These are phyloP conservation scores for Poterioochromonas sp. DNA, from an alignment of 352 stramenopile genomes.

Conservation along the genomic window DNA sequence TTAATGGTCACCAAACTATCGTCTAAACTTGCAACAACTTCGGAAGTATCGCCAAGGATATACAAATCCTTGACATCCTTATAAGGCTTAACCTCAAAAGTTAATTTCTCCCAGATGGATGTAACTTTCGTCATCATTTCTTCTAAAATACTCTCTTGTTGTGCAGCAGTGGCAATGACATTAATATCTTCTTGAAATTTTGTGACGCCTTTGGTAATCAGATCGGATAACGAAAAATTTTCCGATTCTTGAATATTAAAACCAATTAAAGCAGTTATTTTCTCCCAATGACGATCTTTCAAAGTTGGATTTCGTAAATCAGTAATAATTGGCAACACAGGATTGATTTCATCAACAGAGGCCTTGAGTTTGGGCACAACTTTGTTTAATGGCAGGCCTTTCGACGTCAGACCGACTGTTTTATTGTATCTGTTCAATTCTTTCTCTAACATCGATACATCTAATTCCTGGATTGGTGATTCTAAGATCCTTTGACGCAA, in stretches of 20 bases:
- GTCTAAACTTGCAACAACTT: constrained; percentile 74
- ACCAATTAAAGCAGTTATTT: constrained; percentile 80
- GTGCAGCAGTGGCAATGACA: constrained; percentile 63
- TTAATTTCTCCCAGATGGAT: constrained; percentile 66
- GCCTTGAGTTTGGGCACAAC: constrained; percentile 59
- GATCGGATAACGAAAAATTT: constrained; percentile 63
- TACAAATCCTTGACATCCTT: constrained; percentile 85
- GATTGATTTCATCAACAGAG: constrained; percentile 75
- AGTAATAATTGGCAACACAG: constrained; percentile 73
- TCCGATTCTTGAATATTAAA: constrained; percentile 72
- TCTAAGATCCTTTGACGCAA: constrained; percentile 62
- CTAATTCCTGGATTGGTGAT: constrained; percentile 73
- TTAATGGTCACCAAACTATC: constrained; percentile 84
- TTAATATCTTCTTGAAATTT: constrained; percentile 71
- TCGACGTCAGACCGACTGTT: constrained; percentile 67
- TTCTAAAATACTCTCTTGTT: constrained; percentile 78
- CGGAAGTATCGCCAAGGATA: constrained; percentile 76
- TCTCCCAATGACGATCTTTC: constrained; percentile 86
- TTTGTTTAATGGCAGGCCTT: constrained; percentile 68
- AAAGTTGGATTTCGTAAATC: constrained; percentile 78
- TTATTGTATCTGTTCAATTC: constrained; percentile 75
- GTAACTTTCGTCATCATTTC: constrained; percentile 85
- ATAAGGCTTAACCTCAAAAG: constrained; percentile 82
- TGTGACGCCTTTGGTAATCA: constrained; percentile 71
- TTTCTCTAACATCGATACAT: constrained; percentile 69